Base-by-base conservation (phyloP, 148 eudicot species). In the Diospyros kaki region DNA sequence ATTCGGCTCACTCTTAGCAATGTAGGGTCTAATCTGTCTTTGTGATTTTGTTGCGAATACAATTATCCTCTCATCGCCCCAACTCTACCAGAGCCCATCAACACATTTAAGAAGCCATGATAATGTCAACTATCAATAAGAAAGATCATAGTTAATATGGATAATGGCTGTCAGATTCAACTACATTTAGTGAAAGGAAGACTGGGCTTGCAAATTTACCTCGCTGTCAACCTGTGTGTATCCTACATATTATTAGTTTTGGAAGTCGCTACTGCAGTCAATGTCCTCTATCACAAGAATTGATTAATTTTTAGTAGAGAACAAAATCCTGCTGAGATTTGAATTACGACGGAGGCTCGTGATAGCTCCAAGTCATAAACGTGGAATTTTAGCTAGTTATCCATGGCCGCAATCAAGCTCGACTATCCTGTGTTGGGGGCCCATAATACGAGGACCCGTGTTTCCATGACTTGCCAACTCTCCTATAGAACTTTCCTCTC, bases 401-500 rank as follows among this genome's bases (percentile, higher is more conserved):
- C 81, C 63, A 79, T 79, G 59, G 81, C 81, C 1, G 81, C 77
- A 38, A 79, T 73, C 63, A 79, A 54, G 51, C 81, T 79, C 54
- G 81, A 79, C 53, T 79, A 73, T 6, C 81, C 81, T 0, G 81
- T 79, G 43, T 77, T 77, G 0, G 77, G 9, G 81, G 77, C 2
- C 81, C 81, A 17, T 79, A 68, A 68, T 73, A 52, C 74, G 73
- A 68, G 55, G 73, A 79, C 48, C 81, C 81, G 14, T 77, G 55
- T n/a, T 79, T 79, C 81, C 77, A 75, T 0, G 77, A 72, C 65
- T 54, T 65, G 0, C 77, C 81, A 7, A 79, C 77, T 70, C 40
- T 73, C 60, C 48, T 60, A 60, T 79, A 79, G 44, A 48, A 79
- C 9, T 79, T 64, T 17, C 43, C 68, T 48, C 81, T 68, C 74